These are phyloP conservation scores for Picea mariana DNA, from an alignment of 83 land plant genomes.

Conservation along the genomic window DNA sequence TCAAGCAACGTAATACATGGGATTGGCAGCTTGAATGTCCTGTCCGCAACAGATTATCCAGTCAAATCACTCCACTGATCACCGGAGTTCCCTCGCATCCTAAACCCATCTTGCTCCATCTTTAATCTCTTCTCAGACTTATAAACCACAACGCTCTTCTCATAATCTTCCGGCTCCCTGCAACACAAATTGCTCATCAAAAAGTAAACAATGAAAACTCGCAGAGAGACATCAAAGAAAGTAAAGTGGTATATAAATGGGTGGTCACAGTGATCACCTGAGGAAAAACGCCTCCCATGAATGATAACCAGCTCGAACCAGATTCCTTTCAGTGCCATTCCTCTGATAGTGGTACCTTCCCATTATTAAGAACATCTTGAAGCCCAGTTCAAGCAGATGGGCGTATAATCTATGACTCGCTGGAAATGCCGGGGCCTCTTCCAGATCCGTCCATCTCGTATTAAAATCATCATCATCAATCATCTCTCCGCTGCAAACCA, in stretches of 20 bases:
- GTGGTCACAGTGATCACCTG: slow-evolving; percentile 10
- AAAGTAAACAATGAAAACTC: neutral
- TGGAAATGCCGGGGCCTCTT: slow-evolving; percentile 26
- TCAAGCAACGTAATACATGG: no score
- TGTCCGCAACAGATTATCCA: neutral
- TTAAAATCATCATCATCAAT: neutral
- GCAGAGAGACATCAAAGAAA: neutral
- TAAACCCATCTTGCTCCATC: no score
- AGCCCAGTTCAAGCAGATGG: slow-evolving; percentile 1
- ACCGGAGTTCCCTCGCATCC: no score
- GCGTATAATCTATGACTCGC: slow-evolving; percentile 21
- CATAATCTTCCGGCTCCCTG: slow-evolving; percentile 10
- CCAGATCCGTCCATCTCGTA: slow-evolving; percentile 18
- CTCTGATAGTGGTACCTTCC: neutral
- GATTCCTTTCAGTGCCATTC: slow-evolving; percentile 14
- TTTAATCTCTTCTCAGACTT: no score
- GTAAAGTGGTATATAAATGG: neutral
- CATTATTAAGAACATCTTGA: slow-evolving; percentile 20
- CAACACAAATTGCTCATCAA: slow-evolving; percentile 4
- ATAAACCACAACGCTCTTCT: no score
- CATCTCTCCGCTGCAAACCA: slow-evolving; percentile 17
- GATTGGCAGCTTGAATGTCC: no score
- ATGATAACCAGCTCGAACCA: neutral
- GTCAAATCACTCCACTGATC: no score
- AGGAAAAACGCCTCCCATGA: slow-evolving; percentile 35